These are phyloP conservation scores for Cryptococcus floricola DNA, from an alignment of 1,284 basidiomycete genomes.

Conservation along the genomic window DNA sequence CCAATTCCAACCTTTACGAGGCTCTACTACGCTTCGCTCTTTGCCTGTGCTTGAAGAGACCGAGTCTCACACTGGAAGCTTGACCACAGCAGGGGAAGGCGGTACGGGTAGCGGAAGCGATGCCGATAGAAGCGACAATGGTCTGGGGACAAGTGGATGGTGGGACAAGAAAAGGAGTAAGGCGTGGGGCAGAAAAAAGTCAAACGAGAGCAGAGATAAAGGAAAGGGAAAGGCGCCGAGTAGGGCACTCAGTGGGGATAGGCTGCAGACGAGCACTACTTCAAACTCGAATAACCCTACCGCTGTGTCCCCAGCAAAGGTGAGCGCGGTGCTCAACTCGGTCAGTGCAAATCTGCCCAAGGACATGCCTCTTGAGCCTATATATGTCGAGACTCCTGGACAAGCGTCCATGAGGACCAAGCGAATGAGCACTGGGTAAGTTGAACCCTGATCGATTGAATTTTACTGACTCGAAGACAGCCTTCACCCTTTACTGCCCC, in stretches of 20 bases:
- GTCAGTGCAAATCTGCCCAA: conserved; percentile 1
- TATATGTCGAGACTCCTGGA: conserved; percentile 55
- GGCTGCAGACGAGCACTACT: background rate
- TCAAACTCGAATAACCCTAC: background rate
- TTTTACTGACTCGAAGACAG: conserved; percentile 42
- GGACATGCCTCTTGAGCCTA: conserved; percentile 61
- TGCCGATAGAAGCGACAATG: conserved; percentile 15
- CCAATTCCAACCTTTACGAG: background rate
- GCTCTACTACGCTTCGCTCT: background rate
- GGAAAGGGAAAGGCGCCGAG: background rate
- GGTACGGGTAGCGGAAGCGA: conserved; percentile 13
- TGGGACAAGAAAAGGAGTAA: conserved; percentile 21
- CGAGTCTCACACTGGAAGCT: too few species aligned
- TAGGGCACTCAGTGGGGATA: background rate
- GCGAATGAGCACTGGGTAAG: conserved; percentile 62
- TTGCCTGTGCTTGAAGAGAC: conserved; percentile 18
- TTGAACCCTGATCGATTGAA: conserved; percentile 1
- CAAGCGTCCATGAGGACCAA: conserved; percentile 36
- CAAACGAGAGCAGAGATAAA: conserved; percentile 9
- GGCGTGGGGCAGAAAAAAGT: conserved; percentile 8
- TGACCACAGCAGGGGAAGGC: too few species aligned
- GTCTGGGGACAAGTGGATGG: conserved; percentile 11
- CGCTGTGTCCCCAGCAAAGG: background rate
- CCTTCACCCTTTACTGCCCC: conserved; percentile 65
- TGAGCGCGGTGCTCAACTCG: background rate